Percentiles rank a stretch among this genome's conserved stretches.
phyloP scores from a whole-genome alignment of 2,329 filamentous ascomycete genomes.

The Sporothrix variecibatus region DNA sequence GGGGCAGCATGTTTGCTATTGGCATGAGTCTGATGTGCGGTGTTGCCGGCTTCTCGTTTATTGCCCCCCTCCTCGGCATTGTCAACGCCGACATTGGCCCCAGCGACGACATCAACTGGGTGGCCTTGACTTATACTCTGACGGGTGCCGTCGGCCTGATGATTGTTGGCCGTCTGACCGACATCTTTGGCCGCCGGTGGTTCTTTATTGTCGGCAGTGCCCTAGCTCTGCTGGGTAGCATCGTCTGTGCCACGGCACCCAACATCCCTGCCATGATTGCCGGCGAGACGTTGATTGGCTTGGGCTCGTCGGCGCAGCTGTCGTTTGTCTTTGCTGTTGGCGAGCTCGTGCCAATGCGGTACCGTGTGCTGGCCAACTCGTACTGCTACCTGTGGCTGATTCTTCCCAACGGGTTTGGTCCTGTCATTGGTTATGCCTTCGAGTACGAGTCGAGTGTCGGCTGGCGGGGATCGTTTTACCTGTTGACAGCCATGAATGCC shows the following conservation, averaged over 20 bases:
- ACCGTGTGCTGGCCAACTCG: conserved; percentile 39
- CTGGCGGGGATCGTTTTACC: conserved; percentile 39
- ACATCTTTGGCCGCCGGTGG: conserved; percentile 37
- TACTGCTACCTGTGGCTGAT: conserved; percentile 40
- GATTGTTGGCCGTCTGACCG: conserved; percentile 36
- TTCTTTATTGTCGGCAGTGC: conserved; percentile 36
- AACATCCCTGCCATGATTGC: conserved; percentile 42
- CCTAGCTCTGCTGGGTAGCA: conserved; percentile 41
- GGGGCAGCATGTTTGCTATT: conserved; percentile 29
- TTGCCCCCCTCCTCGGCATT: conserved; percentile 29
- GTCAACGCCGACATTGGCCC: conserved; percentile 29
- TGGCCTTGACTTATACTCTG: conserved; percentile 37
- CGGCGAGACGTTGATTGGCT: conserved; percentile 42
- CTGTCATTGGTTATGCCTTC: conserved; percentile 36
- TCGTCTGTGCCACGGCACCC: conserved; percentile 42
- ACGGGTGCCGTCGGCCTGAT: conserved; percentile 35
- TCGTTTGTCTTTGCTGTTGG: conserved; percentile 42
- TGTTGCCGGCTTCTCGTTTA: conserved; percentile 36
- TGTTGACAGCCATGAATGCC: conserved; percentile 37
- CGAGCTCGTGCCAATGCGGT: conserved; percentile 44
- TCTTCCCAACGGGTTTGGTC: conserved; percentile 36
- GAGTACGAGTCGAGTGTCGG: conserved; percentile 34
- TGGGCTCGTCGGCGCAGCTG: conserved; percentile 42
- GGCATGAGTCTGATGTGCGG: conserved; percentile 34
- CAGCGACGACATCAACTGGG: conserved; percentile 36